phyloP scores from a whole-genome alignment of 805 yeast genomes.

The Candida awuae region DNA sequence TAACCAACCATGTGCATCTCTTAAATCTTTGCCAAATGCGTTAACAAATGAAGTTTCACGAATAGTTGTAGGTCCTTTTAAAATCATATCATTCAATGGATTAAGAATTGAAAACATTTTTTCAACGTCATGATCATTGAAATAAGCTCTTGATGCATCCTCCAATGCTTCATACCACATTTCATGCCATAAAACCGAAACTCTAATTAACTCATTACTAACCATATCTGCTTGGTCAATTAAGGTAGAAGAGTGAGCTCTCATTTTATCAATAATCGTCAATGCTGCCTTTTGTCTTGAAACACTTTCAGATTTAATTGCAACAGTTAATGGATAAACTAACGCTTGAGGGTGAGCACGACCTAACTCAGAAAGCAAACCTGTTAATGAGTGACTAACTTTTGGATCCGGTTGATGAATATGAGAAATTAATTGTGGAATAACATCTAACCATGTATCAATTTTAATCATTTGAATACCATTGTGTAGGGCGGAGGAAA shows the following conservation, averaged over 20 bases:
- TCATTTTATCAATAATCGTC: constrained; percentile 85
- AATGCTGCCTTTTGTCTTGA: constrained; percentile 87
- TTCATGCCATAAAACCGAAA: constrained; percentile 96
- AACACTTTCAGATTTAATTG: constrained; percentile 86
- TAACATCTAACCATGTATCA: constrained; percentile 91
- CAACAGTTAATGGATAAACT: constrained; percentile 91
- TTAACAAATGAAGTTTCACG: constrained; percentile 89
- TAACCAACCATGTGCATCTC: constrained; percentile 92
- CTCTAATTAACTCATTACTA: constrained; percentile 87
- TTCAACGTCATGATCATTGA: constrained; percentile 90
- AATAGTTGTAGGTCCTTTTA: constrained; percentile 84
- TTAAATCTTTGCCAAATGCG: constrained; percentile 86
- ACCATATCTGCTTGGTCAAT: constrained; percentile 92
- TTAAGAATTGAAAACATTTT: constrained; percentile 89
- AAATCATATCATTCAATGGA: constrained; percentile 79
- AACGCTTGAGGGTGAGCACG: constrained; percentile 96
- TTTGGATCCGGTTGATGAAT: constrained; percentile 90
- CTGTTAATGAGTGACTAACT: constrained; percentile 73
- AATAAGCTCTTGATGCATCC: constrained; percentile 88
- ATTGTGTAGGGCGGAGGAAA: constrained; percentile 81
- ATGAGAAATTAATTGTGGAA: constrained; percentile 92
- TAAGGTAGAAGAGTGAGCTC: constrained; percentile 72
- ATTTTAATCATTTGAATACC: constrained; percentile 85
- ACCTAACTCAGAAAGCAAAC: constrained; percentile 79
- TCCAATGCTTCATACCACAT: constrained; percentile 97